Base-by-base conservation (phyloP, 1,284 basidiomycete genomes). In the Clitocybe nebularis region DNA sequence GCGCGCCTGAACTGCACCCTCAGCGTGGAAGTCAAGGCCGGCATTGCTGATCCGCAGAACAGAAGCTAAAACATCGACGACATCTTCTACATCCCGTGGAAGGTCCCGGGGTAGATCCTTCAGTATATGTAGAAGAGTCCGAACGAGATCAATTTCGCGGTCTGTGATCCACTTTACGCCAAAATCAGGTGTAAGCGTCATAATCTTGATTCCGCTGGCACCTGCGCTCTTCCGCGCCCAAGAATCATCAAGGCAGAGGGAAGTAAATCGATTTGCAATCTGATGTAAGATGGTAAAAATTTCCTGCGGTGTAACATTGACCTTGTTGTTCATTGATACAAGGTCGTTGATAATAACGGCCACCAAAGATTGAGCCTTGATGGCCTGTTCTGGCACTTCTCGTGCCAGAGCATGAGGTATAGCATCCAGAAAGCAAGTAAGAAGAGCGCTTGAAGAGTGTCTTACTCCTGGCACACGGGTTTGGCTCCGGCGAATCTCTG, bases 31-130 rank as follows among this genome's bases (percentile, higher is more conserved):
- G 42, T 77, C 70, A 16, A 70, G 56, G 37, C 74, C 69, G 9
- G 68, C 67, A 52, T 84, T 84, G 61, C 87, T 85, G 30, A 85
- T 79, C 5, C 77, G 76, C 41, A 99, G 71, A 39, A 98, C 81
- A 42, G 77, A 75, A 45, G 82, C 77, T 41, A 99, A 72, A 22
- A 93, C 84, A 41, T 89, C 82, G 19, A 84, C 72, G 26, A 97
- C 88, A 39, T 86, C 79, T 26, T 85, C 79, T 24, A 93, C 80
- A 53, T 94, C 85, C 16, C 80, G 79, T 0, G 93, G 90, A 30
- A 93, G 77, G 52, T 99, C 94, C 51, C 81, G 80, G 0, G 96
- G 94, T 60, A 97, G 89, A 60, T 99, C 95, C 61, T 99, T 98
- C 38, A 99, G 73, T 49, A 95, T 89, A 59, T 94, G 94, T 34